Evolutionary conservation across 768 basidiomycete species (phyloP).

Genomic region (Naematelia aurantialba): DNA sequence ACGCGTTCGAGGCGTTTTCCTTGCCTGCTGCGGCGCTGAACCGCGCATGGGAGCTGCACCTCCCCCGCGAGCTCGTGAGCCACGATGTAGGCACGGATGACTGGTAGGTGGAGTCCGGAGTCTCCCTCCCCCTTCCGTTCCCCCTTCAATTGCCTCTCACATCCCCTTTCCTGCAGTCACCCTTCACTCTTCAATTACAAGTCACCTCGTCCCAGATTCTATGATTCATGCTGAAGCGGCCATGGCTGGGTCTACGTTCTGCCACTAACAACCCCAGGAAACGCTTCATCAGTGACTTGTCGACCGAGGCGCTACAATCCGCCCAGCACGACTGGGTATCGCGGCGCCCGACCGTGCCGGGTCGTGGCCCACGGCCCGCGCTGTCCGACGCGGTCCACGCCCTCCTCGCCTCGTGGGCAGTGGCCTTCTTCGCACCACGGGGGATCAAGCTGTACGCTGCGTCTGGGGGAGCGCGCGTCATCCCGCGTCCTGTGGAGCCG

Average conservation of each 20-base stretch:
- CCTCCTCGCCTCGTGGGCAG: constrained; percentile 37
- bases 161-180: background rate
- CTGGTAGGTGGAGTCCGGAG: constrained; percentile 25
- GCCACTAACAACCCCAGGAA: constrained; percentile 15
- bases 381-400: constrained; percentile 37
- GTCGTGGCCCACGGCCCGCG: constrained; percentile 30
- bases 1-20: constrained; percentile 37
- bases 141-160: background rate
- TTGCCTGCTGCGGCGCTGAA: constrained; percentile 32
- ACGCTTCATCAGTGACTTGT: constrained; percentile 37
- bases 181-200: background rate
- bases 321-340: constrained; percentile 19
- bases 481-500: constrained; percentile 36
- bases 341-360: background rate
- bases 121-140: background rate
- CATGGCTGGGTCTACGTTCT: background rate
- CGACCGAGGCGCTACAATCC: constrained; percentile 26
- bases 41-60: constrained; percentile 33
- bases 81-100: constrained; percentile 41
- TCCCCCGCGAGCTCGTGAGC: constrained; percentile 32
- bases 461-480: constrained; percentile 23
- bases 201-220: background rate
- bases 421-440: constrained; percentile 41
- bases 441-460: constrained; percentile 43
- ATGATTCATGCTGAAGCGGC: background rate